Evolutionary conservation across 1,139 yeast species (phyloP).

Genomic region (Casaregolazyma lundiana): DNA sequence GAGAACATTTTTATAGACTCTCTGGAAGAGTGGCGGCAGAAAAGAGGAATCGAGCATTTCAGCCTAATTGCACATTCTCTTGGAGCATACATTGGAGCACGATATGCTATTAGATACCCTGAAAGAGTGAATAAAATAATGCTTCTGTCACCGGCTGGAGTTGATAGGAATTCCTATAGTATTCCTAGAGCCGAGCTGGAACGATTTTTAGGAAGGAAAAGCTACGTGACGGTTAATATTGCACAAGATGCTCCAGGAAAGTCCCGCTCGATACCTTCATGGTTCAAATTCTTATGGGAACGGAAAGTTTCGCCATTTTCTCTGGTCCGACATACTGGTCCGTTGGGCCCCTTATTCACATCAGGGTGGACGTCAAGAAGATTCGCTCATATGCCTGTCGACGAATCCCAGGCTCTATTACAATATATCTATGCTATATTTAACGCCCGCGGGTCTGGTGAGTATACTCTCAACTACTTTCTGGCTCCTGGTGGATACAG

Average conservation of each 20-base stretch:
- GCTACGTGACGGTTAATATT: not conserved
- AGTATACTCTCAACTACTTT: conserved; percentile 57
- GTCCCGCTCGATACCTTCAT: conserved; percentile 16
- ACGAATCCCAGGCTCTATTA: conserved; percentile 38
- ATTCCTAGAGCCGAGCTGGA: conserved; percentile 23
- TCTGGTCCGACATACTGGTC: conserved; percentile 37
- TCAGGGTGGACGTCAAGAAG: conserved; percentile 41
- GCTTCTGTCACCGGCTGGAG: conserved; percentile 86
- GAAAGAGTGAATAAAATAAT: conserved; percentile 58
- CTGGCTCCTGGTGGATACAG: conserved; percentile 77
- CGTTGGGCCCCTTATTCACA: conserved; percentile 38
- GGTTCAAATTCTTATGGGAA: conserved; percentile 39
- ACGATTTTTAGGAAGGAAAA: not conserved
- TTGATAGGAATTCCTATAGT: conserved; percentile 36
- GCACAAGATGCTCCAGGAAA: conserved; percentile 1
- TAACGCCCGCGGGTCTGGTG: conserved; percentile 59
- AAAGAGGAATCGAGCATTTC: conserved; percentile 47
- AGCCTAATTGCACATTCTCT: conserved; percentile 85
- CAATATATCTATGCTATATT: conserved; percentile 59
- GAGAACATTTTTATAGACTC: conserved; percentile 78
- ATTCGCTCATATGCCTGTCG: conserved; percentile 31
- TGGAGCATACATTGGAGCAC: conserved; percentile 83
- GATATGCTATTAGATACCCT: conserved; percentile 75
- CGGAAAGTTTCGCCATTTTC: conserved; percentile 37
- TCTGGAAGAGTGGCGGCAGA: conserved; percentile 76